A percentile compares a stretch with the other conserved stretches of the same genome.
These are phyloP conservation scores for Fusarium irregulare DNA, from an alignment of 2,329 filamentous ascomycete species.

Conservation along the genomic window DNA sequence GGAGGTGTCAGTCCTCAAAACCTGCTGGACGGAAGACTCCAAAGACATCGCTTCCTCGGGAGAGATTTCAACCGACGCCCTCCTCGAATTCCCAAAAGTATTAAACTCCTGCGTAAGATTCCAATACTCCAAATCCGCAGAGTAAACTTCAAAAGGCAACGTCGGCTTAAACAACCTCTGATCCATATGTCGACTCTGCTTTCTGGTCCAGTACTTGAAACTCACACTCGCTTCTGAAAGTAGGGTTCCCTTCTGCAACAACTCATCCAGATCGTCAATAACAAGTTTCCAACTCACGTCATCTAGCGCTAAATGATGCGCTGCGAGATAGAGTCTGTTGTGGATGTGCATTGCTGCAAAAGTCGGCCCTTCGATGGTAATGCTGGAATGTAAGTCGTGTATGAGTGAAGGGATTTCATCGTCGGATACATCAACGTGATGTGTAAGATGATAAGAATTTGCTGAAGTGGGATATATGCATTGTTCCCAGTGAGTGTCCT, in stretches of 20 bases:
- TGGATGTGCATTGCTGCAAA: slow-evolving; percentile 63
- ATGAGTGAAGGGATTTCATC: slow-evolving; percentile 56
- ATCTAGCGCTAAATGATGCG: slow-evolving; percentile 65
- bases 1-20: slow-evolving; percentile 59
- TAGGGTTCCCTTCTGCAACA: slow-evolving; percentile 59
- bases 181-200: slow-evolving; percentile 55
- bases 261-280: slow-evolving; percentile 61
- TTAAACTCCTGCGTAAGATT: slow-evolving; percentile 57
- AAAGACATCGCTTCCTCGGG: slow-evolving; percentile 57
- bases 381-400: slow-evolving; percentile 55
- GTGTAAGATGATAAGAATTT: slow-evolving; percentile 58
- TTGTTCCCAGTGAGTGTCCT: slow-evolving; percentile 59
- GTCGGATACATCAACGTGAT: slow-evolving; percentile 55
- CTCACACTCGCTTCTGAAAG: slow-evolving; percentile 56
- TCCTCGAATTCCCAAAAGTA: slow-evolving; percentile 57
- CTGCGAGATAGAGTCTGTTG: slow-evolving; percentile 61
- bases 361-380: slow-evolving; percentile 62
- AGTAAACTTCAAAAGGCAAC: slow-evolving; percentile 55
- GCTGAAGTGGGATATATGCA: slow-evolving; percentile 54
- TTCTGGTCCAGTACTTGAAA: slow-evolving; percentile 64
- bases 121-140: slow-evolving; percentile 61
- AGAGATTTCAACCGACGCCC: slow-evolving; percentile 57
- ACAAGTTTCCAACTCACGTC: slow-evolving; percentile 63
- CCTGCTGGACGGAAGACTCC: slow-evolving; percentile 55
- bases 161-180: slow-evolving; percentile 46